Conservation (phyloP, 495 filamentous ascomycete genomes). For the Penicillium bialowiezense region DNA sequence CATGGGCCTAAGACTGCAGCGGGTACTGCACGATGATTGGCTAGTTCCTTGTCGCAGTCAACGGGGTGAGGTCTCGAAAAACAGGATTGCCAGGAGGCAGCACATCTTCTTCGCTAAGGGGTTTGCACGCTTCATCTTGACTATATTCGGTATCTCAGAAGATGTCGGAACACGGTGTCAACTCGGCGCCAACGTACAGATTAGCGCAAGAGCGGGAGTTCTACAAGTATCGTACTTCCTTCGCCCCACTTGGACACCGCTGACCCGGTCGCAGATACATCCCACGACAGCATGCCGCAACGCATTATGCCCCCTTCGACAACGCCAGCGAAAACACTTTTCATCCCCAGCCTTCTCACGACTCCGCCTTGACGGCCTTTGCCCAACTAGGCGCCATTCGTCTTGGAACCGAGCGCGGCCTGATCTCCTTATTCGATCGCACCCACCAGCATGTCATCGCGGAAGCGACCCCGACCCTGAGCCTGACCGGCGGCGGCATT, state of each 20-base stretch:
- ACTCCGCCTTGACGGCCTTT: constrained; percentile 57
- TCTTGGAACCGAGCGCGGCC: constrained; percentile 46
- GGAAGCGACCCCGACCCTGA: constrained; percentile 53
- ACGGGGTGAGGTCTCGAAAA: too few species aligned
- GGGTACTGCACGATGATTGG: too few species aligned
- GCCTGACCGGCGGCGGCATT: constrained; percentile 29
- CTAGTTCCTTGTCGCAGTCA: too few species aligned
- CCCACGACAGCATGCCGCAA: constrained; percentile 10
- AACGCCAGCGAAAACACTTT: constrained; percentile 9
- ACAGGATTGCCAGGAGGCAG: too few species aligned
- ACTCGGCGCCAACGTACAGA: background rate
- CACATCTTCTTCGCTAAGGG: too few species aligned
- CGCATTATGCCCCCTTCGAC: constrained; percentile 20
- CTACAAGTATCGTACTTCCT: constrained; percentile 1
- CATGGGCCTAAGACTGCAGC: too few species aligned
- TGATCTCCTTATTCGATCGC: constrained; percentile 58
- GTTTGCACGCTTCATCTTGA: too few species aligned
- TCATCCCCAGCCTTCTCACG: constrained; percentile 33
- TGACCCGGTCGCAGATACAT: constrained; percentile 12
- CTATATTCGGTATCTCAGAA: background rate
- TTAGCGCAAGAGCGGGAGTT: constrained; percentile 11
- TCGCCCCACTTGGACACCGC: background rate
- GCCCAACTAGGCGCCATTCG: constrained; percentile 57
- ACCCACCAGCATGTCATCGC: constrained; percentile 56
- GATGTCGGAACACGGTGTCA: background rate